Base-by-base conservation (phyloP, 352 stramenopile genomes). In the Saprolegnia diclina region DNA sequence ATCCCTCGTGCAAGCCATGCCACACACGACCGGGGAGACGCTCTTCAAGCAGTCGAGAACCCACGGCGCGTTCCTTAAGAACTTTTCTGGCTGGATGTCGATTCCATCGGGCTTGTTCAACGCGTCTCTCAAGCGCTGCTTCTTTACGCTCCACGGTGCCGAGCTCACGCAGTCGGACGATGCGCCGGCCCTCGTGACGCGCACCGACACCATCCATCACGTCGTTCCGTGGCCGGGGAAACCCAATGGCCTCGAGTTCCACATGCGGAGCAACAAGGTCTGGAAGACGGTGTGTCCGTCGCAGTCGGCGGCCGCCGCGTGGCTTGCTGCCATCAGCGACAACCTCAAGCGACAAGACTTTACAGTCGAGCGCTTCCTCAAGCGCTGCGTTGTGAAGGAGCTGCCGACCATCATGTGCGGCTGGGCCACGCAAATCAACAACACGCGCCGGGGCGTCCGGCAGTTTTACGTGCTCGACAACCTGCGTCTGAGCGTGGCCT, bases 381-480 rank as follows among this genome's bases (percentile, higher is more conserved):
- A 56, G 53, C 37, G n/a, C 5, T 59, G 45, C 48, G 50, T 82
- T 40, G 78, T 81, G 64, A 92, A 91, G 67, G 82, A 87, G 40
- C 50, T 91, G 50, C 74, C 71, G 37, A 78, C 83, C 0, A 81
- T 93, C 44, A 92, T 87, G 65, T 85, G 83, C 55, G 87, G 87
- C 4, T 95, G 87, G 87, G 77, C 93, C 66, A 93, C 87, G 53
- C 77, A 79, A 26, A 65, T 83, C 38, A 73, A 26, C 21, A 56
- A 71, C 22, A 71, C 62, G 4, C 74, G 53, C n/a, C 29, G 10
- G 1, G 19, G 24, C 13, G 10, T 92, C 21, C 83, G 87, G 22
- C 79, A 83, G 50, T 95, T 89, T 63, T 95, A 85, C 72, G 81
- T 95, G 44, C 71, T 91, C 35, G 83, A 90, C n/a, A 82, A 80